Base-by-base conservation (phyloP, 805 yeast genomes). In the Candida insectorum region DNA sequence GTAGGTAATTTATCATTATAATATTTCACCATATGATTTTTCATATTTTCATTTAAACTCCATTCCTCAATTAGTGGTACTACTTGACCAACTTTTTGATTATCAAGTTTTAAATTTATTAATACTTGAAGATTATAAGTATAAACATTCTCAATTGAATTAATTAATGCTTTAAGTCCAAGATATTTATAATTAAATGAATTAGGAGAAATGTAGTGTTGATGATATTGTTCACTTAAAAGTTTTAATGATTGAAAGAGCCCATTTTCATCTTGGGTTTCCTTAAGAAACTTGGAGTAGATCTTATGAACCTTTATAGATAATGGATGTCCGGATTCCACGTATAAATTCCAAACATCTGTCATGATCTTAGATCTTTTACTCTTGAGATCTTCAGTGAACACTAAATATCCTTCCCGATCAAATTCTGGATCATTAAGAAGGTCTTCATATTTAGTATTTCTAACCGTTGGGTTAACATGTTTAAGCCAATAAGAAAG, bases 291-390 rank as follows among this genome's bases (percentile, higher is more conserved):
- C 15, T 44, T 41, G 23, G 51, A 33, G 26, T 56, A 60, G 3
- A 44, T 39, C 19, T 48, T 48, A 47, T 48, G 61, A 9, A 54
- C 46, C 4, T 45, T 28, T 3, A 40, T 32, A 1, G 63, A 51
- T 34, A 54, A 64, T 11, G 19, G 26, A 2, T 48, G 44, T 14
- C 41, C 44, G 26, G 51, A 39, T 9, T 47, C 43, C 16, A 44
- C 48, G 47, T 55, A 62, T 22, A 65, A 49, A n/a, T 41, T 36
- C 71, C 71, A 66, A 11, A 65, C 43, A 31, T 60, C 58, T 12
- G 44, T 33, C 28, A 64, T 44, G 8, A 56, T 45, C 2, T 48
- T 49, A 4, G 31, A 26, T 34, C 73, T 47, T 31, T 49, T 55
- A n/a, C 35, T 24, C 16, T 45, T 40, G 20, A 65, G 40, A 13